Percentiles rank a stretch among this genome's conserved stretches.
phyloP scores from a whole-genome alignment of 1,139 yeast genomes.

The Saccharomyces hybrid region DNA sequence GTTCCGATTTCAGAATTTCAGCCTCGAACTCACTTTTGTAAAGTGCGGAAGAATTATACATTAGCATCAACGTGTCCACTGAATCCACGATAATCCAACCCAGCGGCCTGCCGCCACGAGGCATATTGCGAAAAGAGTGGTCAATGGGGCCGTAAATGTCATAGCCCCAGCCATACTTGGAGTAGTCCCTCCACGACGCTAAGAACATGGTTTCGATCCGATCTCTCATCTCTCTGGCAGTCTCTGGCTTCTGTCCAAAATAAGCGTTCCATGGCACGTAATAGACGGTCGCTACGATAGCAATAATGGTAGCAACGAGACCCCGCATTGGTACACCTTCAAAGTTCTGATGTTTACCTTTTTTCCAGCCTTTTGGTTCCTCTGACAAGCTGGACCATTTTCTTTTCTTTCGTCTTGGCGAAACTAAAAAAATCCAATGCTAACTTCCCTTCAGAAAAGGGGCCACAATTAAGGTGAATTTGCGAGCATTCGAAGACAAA shows the following conservation, averaged over 20 bases:
- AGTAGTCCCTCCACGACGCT: constrained; percentile 76
- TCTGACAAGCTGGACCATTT: background rate
- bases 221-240: background rate
- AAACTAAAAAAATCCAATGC: background rate
- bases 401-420: background rate
- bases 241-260: background rate
- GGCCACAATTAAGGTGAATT: background rate
- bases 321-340: too few species aligned
- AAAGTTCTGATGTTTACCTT: background rate
- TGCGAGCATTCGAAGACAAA: background rate
- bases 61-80: constrained; percentile 72
- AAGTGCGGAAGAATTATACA: constrained; percentile 59
- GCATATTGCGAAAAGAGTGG: constrained; percentile 62
- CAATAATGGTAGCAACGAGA: background rate
- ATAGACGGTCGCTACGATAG: background rate
- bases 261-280: background rate
- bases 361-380: background rate
- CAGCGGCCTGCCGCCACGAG: constrained; percentile 59
- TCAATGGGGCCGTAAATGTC: constrained; percentile 61
- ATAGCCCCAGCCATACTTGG: constrained; percentile 73
- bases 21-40: constrained; percentile 37
- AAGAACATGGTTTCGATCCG: constrained; percentile 45
- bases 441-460: background rate
- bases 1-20: constrained; percentile 39
- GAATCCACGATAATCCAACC: constrained; percentile 96